Evolutionary conservation across 2,329 filamentous ascomycete species (phyloP).

Genomic region (Alternaria conjuncta): DNA sequence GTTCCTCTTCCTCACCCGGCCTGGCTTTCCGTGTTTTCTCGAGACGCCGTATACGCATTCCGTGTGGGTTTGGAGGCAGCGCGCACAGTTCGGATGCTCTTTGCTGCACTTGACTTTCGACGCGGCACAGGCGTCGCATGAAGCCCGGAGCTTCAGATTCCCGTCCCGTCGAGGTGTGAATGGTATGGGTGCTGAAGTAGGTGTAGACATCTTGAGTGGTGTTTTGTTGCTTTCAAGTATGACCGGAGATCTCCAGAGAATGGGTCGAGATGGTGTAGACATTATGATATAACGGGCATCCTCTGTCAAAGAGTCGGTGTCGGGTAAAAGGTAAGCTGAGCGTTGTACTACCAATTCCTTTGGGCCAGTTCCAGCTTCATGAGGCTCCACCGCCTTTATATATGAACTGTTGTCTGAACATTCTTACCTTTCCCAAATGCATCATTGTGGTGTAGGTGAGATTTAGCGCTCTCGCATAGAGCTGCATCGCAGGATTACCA

Average conservation of each 20-base stretch:
- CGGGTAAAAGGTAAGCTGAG: conserved; percentile 2
- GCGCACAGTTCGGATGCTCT: conserved; percentile 42
- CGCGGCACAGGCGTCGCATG: conserved; percentile 47
- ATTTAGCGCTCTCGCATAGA: conserved; percentile 7
- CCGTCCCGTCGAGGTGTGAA: conserved; percentile 22
- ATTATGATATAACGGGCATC: conserved; percentile 15
- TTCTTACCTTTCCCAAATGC: not conserved
- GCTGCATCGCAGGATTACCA: not conserved
- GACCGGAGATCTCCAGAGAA: conserved; percentile 31
- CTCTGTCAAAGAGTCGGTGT: conserved; percentile 4
- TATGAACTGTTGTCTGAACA: not conserved
- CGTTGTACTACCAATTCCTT: conserved; percentile 1
- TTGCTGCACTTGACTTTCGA: conserved; percentile 49
- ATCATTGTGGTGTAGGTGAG: conserved; percentile 8
- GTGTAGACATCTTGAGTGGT: conserved; percentile 19
- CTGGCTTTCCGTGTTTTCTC: conserved; percentile 46
- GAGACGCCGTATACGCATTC: conserved; percentile 44
- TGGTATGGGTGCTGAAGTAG: conserved; percentile 30
- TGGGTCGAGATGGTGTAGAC: conserved; percentile 29
- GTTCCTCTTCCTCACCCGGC: conserved; percentile 41
- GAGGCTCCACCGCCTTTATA: conserved; percentile 13
- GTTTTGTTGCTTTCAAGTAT: conserved; percentile 14
- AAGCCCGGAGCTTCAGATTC: conserved; percentile 43
- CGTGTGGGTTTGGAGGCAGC: conserved; percentile 36
- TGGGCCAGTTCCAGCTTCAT: not conserved